Percentiles rank a stretch among this genome's conserved stretches.
phyloP scores from a whole-genome alignment of 495 filamentous ascomycete species.

The Daldinia childiae region DNA sequence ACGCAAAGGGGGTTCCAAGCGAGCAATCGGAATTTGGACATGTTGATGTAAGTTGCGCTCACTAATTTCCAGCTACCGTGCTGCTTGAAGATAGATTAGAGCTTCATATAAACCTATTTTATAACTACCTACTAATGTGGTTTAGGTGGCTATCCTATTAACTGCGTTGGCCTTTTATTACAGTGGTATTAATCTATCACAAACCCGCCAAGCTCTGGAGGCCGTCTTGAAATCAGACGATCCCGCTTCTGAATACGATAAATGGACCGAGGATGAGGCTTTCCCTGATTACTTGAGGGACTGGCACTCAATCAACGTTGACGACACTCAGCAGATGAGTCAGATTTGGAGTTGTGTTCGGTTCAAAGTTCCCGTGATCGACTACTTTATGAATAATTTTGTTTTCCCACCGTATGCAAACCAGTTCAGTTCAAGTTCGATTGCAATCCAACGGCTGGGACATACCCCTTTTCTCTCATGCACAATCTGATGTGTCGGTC shows the following conservation, averaged over 20 bases:
- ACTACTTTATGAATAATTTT: conserved; percentile 63
- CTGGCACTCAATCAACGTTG: conserved; percentile 60
- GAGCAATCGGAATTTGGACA: conserved; percentile 62
- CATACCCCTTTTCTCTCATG: conserved; percentile 49
- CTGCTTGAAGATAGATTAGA: background rate
- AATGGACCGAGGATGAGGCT: conserved; percentile 50
- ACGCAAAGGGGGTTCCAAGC: conserved; percentile 63
- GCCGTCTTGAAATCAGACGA: conserved; percentile 61
- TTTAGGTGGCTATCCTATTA: conserved; percentile 58
- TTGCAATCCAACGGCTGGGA: conserved; percentile 64
- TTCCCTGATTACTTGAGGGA: conserved; percentile 56
- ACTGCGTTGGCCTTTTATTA: conserved; percentile 63
- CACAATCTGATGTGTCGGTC: background rate
- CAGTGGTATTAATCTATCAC: conserved; percentile 50
- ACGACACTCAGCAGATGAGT: conserved; percentile 55
- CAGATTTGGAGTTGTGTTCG: conserved; percentile 55
- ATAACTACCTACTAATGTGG: conserved; percentile 1
- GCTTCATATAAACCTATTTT: background rate
- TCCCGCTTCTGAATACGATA: conserved; percentile 59
- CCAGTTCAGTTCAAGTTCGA: conserved; percentile 60
- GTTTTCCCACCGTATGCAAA: conserved; percentile 64
- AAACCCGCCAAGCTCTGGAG: conserved; percentile 53
- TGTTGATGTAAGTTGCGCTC: conserved; percentile 50
- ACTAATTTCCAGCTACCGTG: background rate
- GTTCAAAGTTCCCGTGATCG: conserved; percentile 52